These are phyloP conservation scores for Pleurotus salmoneostramineus DNA, from an alignment of 768 basidiomycete genomes.

Conservation along the genomic window DNA sequence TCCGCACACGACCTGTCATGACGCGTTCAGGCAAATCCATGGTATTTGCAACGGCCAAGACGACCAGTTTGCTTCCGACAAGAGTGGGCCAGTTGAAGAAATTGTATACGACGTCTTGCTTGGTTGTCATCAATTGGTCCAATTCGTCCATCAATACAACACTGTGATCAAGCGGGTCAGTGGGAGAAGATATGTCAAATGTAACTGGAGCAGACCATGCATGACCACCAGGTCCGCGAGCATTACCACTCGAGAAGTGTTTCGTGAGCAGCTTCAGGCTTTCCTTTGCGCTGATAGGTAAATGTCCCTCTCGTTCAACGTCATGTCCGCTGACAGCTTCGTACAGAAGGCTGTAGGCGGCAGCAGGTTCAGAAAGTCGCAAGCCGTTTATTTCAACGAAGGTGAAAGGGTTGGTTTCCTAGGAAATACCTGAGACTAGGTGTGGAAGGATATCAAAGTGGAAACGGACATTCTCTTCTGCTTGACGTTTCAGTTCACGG, in stretches of 20 bases:
- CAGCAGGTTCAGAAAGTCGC: constrained; percentile 87
- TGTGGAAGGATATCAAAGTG: not conserved
- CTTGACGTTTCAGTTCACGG: constrained; percentile 86
- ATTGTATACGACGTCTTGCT: constrained; percentile 98
- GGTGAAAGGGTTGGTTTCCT: constrained; percentile 94
- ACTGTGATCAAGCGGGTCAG: constrained; percentile 31
- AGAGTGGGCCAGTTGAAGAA: constrained; percentile 99
- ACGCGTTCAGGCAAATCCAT: constrained; percentile 97
- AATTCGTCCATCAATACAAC: constrained; percentile 98
- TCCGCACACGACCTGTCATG: constrained; percentile 88
- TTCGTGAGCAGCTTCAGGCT: constrained; percentile 74
- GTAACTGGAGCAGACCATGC: constrained; percentile 58
- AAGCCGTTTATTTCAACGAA: constrained; percentile 99
- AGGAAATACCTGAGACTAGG: constrained; percentile 2
- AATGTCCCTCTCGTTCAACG: constrained; percentile 52
- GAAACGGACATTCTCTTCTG: constrained; percentile 58
- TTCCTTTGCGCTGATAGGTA: constrained; percentile 73
- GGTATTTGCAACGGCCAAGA: constrained; percentile 96
- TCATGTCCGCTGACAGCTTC: constrained; percentile 86
- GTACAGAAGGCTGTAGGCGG: constrained; percentile 91
- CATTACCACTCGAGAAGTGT: constrained; percentile 67
- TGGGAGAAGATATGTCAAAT: not conserved
- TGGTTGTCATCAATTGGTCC: constrained; percentile 92
- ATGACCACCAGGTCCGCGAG: constrained; percentile 74
- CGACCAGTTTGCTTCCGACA: constrained; percentile 82